Conservation (phyloP, 352 stramenopile genomes). For the Phytopythium aichiense region DNA sequence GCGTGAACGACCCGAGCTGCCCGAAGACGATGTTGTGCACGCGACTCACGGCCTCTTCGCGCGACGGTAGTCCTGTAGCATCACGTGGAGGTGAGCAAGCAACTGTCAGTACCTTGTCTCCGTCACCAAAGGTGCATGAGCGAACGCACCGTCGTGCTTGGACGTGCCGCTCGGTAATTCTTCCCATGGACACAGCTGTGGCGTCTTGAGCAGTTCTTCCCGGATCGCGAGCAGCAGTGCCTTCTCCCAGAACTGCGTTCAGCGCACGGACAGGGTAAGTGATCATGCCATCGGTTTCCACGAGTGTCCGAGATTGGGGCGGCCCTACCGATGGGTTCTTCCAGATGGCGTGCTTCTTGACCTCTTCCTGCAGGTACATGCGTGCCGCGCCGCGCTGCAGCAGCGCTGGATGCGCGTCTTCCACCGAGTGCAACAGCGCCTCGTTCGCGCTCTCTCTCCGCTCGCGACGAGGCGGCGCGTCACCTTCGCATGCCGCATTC, state of each 20-base stretch:
- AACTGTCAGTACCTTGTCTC: neutral
- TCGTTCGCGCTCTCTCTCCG: constrained; percentile 15
- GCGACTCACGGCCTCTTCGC: constrained; percentile 75
- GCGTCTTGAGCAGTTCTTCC: constrained; percentile 77
- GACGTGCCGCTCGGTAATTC: constrained; percentile 52
- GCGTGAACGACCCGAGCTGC: constrained; percentile 77
- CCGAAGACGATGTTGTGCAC: constrained; percentile 89
- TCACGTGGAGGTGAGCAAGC: neutral
- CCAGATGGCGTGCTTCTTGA: constrained; percentile 86
- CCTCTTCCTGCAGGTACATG: constrained; percentile 75
- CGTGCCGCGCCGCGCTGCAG: constrained; percentile 48
- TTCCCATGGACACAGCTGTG: constrained; percentile 74
- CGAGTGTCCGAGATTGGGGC: no score
- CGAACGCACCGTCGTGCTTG: constrained; percentile 40
- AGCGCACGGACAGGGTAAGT: neutral
- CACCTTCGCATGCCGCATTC: neutral
- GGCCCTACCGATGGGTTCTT: constrained; percentile 54
- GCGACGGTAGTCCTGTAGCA: constrained; percentile 39
- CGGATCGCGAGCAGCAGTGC: constrained; percentile 76
- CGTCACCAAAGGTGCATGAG: neutral
- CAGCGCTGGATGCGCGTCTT: constrained; percentile 22
- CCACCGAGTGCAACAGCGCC: constrained; percentile 27
- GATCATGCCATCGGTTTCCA: no score
- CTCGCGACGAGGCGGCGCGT: neutral
- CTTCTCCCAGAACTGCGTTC: constrained; percentile 78